These are phyloP conservation scores for Erythrophleum ivorense DNA, from an alignment of 331 rosid genomes.

Conservation along the genomic window DNA sequence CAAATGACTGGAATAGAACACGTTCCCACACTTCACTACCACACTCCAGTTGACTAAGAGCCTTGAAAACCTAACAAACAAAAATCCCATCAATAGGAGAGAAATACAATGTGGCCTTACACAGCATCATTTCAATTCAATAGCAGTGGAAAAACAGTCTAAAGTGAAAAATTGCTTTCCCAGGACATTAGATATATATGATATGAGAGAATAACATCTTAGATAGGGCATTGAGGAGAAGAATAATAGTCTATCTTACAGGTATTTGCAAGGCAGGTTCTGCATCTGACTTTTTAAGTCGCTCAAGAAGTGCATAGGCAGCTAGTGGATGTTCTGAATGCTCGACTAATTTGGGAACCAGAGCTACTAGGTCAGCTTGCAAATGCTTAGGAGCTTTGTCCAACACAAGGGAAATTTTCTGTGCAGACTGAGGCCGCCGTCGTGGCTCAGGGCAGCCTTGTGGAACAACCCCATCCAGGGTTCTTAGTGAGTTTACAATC, in stretches of 20 bases:
- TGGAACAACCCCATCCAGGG: conserved; percentile 94
- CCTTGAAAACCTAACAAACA: conserved; percentile 79
- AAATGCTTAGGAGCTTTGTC: conserved; percentile 98
- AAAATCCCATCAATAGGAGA: conserved; percentile 42
- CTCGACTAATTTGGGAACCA: conserved; percentile 97
- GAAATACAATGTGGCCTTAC: conserved; percentile 30
- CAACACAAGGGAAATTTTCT: conserved; percentile 87
- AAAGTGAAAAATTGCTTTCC: conserved; percentile 17
- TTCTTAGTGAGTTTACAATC: conserved; percentile 94
- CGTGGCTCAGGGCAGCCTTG: conserved; percentile 98
- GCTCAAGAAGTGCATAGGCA: conserved; percentile 90
- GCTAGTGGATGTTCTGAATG: conserved; percentile 96
- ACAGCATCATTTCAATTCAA: conserved; percentile 13
- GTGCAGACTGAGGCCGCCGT: conserved; percentile 95
- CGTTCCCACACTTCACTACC: conserved; percentile 97
- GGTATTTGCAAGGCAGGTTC: conserved; percentile 86
- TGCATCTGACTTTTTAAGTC: conserved; percentile 90
- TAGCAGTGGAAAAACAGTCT: conserved; percentile 7
- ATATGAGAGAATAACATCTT: conserved; percentile 24
- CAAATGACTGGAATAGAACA: conserved; percentile 77
- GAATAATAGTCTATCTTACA: conserved; percentile 60
- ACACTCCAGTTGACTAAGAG: conserved; percentile 94
- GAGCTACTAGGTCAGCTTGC: conserved; percentile 85
- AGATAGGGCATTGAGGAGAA: conserved; percentile 34
- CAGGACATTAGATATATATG: background rate